A percentile compares a stretch with the other conserved stretches of the same genome.
phyloP scores from a whole-genome alignment of 1,284 basidiomycete species.

The Athelia sp. region DNA sequence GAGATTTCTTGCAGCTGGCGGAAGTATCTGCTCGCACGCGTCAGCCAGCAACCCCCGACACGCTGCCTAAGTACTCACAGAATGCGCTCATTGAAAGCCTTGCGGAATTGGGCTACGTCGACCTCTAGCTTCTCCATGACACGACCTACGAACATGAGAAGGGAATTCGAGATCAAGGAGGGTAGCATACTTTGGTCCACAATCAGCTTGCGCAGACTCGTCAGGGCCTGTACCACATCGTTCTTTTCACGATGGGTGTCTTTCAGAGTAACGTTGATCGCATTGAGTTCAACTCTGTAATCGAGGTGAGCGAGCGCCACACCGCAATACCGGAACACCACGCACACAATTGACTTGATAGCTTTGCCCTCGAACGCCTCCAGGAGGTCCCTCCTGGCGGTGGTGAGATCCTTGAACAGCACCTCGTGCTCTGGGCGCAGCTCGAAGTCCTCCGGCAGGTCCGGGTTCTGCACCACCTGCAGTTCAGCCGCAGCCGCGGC shows the following conservation, averaged over 20 bases:
- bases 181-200: slow-evolving; percentile 48
- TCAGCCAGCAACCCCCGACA: slow-evolving; percentile 5
- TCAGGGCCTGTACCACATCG: slow-evolving; percentile 44
- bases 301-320: background rate
- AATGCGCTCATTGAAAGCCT: slow-evolving; percentile 66
- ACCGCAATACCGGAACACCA: background rate
- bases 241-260: slow-evolving; percentile 55
- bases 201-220: slow-evolving; percentile 47
- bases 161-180: background rate
- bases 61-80: slow-evolving; percentile 25
- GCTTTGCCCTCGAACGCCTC: slow-evolving; percentile 44
- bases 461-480: slow-evolving; percentile 12
- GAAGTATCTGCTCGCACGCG: slow-evolving; percentile 51
- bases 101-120: slow-evolving; percentile 62
- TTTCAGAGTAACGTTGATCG: slow-evolving; percentile 35
- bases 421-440: slow-evolving; percentile 61
- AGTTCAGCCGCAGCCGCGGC: slow-evolving; percentile 20
- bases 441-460: slow-evolving; percentile 37
- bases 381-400: slow-evolving; percentile 46
- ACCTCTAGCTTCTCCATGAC: slow-evolving; percentile 60
- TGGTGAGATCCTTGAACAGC: slow-evolving; percentile 41
- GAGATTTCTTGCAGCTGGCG: slow-evolving; percentile 79
- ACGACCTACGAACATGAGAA: slow-evolving; percentile 28
- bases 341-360: slow-evolving; percentile 49
- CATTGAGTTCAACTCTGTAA: slow-evolving; percentile 45